These are phyloP conservation scores for Ormosia semicastrata DNA, from an alignment of 306 rosid genomes.

Conservation along the genomic window DNA sequence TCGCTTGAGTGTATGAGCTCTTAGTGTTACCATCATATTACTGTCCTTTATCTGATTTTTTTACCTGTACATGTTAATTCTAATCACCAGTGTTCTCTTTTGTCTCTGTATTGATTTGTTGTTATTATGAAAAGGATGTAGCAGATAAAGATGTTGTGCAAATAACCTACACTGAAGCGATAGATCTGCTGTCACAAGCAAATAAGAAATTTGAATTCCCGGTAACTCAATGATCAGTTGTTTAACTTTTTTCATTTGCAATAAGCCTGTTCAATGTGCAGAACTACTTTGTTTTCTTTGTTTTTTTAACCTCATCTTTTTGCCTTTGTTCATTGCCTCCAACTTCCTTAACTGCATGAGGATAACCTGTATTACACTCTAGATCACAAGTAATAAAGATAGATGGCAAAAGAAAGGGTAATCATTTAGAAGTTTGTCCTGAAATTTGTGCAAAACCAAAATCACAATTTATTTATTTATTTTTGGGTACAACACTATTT, in stretches of 20 bases:
- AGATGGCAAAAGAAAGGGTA: not conserved
- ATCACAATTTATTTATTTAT: not conserved
- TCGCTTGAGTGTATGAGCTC: slow-evolving; percentile 85
- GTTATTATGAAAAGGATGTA: slow-evolving; percentile 59
- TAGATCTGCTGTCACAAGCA: slow-evolving; percentile 75
- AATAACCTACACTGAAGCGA: slow-evolving; percentile 85
- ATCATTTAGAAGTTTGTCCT: not conserved
- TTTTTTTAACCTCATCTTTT: not conserved
- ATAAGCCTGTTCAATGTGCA: not conserved
- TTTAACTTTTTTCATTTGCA: not conserved
- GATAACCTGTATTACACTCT: not conserved
- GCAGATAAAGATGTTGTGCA: slow-evolving; percentile 76
- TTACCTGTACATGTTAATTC: not conserved
- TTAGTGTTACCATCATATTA: slow-evolving; percentile 45
- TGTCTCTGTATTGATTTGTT: slow-evolving; percentile 17
- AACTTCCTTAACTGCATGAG: not conserved
- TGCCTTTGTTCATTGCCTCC: slow-evolving; percentile 7
- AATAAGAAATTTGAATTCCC: slow-evolving; percentile 93
- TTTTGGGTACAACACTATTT: not conserved
- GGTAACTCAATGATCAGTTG: slow-evolving; percentile 38
- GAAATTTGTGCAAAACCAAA: not conserved
- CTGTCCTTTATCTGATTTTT: slow-evolving; percentile 10
- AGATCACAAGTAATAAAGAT: not conserved
- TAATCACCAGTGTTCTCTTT: slow-evolving; percentile 1
- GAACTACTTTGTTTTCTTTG: not conserved